These are phyloP conservation scores for Sherardia arvensis DNA, from an alignment of 257 asterid species.

Conservation along the genomic window DNA sequence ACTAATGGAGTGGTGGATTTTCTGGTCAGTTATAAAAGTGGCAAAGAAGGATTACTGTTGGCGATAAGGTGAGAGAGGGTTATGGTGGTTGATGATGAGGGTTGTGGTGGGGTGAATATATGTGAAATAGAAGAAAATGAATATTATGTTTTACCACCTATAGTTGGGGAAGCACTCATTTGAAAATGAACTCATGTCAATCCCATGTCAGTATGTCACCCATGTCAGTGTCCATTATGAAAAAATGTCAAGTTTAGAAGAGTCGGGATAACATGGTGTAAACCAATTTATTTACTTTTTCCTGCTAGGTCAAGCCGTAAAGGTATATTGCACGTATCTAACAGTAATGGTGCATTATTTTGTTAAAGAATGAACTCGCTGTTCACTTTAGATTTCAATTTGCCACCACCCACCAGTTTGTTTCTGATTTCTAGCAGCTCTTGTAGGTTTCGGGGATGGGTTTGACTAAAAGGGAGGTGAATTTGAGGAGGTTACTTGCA, in stretches of 20 bases:
- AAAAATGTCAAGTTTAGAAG: no score
- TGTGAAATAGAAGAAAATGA: background rate
- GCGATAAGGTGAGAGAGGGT: background rate
- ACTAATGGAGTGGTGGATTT: background rate
- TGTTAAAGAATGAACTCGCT: no score
- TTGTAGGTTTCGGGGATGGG: conserved; percentile 38
- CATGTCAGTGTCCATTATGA: no score
- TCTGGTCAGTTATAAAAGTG: background rate
- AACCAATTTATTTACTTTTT: background rate
- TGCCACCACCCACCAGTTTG: background rate
- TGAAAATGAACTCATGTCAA: background rate
- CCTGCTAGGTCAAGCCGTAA: background rate
- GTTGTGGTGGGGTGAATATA: background rate
- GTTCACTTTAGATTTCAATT: background rate
- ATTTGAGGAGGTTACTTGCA: conserved; percentile 70
- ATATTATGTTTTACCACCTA: background rate
- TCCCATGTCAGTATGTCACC: no score
- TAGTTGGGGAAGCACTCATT: no score
- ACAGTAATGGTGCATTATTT: background rate
- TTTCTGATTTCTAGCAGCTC: background rate
- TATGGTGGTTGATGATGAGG: background rate
- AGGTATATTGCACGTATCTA: background rate
- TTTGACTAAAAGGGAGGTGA: conserved; percentile 71
- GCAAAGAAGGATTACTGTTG: background rate
- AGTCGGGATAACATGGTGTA: no score